Conservation (phyloP, 2,329 filamentous ascomycete genomes). For the Clarireedia hainanense region DNA sequence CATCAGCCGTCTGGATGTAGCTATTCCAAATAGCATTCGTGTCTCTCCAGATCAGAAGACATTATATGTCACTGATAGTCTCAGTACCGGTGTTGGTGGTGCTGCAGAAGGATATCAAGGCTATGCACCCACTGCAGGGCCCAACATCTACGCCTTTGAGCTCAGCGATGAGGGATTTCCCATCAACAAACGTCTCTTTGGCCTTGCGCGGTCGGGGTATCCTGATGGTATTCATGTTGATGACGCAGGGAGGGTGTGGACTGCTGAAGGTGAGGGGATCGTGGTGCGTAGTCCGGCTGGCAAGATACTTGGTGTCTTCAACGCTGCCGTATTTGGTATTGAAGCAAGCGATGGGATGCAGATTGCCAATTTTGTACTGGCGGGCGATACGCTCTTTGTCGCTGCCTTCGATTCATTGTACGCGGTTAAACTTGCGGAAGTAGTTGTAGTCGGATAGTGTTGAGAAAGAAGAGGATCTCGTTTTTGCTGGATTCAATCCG, state of each 20-base stretch:
- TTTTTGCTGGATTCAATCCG: too few relatives aligned
- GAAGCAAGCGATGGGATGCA: background rate
- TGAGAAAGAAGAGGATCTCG: too few relatives aligned
- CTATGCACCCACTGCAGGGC: too few relatives aligned
- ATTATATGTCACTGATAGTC: slow-evolving; percentile 1
- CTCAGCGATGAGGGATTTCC: background rate
- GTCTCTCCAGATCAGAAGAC: background rate
- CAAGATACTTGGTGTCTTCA: background rate
- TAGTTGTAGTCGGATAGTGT: too few relatives aligned
- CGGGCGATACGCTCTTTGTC: background rate
- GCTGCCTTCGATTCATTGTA: background rate
- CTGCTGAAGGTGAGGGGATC: slow-evolving; percentile 1
- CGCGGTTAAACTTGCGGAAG: background rate
- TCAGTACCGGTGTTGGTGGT: background rate
- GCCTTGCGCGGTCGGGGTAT: background rate
- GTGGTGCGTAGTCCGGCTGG: background rate
- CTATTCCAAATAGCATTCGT: background rate
- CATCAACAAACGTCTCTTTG: background rate
- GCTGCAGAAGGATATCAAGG: background rate
- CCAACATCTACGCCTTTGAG: background rate
- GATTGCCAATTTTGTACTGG: slow-evolving; percentile 4
- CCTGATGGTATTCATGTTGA: slow-evolving; percentile 5
- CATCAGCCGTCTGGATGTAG: background rate
- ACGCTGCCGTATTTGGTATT: background rate
- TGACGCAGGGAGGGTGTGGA: slow-evolving; percentile 1